Evolutionary conservation across 306 rosid species (phyloP).

Genomic region (Prunus mira): DNA sequence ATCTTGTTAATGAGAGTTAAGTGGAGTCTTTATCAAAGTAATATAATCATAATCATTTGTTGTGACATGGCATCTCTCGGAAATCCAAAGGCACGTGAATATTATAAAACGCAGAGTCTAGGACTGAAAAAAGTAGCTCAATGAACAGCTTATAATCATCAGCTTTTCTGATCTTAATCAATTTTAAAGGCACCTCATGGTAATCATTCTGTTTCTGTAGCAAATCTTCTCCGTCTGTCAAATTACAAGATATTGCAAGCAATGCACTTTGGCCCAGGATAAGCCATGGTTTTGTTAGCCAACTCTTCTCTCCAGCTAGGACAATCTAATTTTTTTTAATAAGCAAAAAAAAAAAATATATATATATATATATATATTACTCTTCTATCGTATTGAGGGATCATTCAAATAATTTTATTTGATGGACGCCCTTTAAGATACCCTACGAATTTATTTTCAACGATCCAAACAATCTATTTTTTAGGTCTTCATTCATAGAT

Average conservation of each 20-base stretch:
- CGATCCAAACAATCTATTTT: no score
- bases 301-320: not conserved
- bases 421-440: rapidly evolving
- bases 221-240: slow-evolving; percentile 28
- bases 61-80: slow-evolving; percentile 33
- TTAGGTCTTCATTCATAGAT: no score
- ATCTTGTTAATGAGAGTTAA: slow-evolving; percentile 13
- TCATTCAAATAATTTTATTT: no score
- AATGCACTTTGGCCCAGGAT: slow-evolving; percentile 5
- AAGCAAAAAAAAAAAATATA: not conserved
- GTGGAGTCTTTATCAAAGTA: slow-evolving; percentile 20
- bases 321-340: not conserved
- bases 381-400: rapidly evolving
- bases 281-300: not conserved
- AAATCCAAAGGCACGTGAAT: slow-evolving; percentile 42
- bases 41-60: slow-evolving; percentile 24
- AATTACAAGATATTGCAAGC: slow-evolving; percentile 1
- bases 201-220: slow-evolving; percentile 19
- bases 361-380: no score
- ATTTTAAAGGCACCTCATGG: slow-evolving; percentile 24
- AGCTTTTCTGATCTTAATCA: slow-evolving; percentile 35
- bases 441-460: no score
- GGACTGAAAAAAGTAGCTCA: slow-evolving; percentile 8
- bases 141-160: slow-evolving; percentile 24
- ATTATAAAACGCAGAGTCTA: not conserved